Percentiles rank a stretch among this genome's conserved stretches.
Conservation (phyloP, 163 green algal genomes). For the Botryococcus braunii region DNA sequence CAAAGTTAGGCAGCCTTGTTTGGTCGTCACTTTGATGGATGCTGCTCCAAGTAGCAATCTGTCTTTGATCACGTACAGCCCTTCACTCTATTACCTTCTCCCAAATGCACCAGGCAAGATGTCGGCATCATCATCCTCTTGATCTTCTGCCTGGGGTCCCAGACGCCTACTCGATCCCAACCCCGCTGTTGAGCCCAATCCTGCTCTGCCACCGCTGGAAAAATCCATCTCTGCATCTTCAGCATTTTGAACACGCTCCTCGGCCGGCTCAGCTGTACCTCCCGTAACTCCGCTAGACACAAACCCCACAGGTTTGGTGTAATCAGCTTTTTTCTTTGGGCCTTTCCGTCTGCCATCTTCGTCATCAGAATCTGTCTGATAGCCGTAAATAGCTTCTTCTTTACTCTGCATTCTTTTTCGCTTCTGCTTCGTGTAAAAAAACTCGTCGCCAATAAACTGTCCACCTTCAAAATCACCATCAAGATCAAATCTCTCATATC, state of each 20-base stretch:
- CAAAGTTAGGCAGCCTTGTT: too few relatives aligned
- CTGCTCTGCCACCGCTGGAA: too few relatives aligned
- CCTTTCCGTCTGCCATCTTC: conserved; percentile 21
- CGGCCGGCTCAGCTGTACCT: conserved; percentile 13
- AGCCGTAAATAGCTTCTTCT: conserved; percentile 83
- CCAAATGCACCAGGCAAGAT: too few relatives aligned
- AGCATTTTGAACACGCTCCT: conserved; percentile 14
- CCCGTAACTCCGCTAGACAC: conserved; percentile 58
- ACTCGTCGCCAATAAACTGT: conserved; percentile 77
- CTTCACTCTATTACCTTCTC: too few relatives aligned
- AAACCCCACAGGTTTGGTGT: conserved; percentile 69
- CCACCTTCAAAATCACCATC: conserved; percentile 75
- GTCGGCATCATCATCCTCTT: too few relatives aligned
- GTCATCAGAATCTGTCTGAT: conserved; percentile 61
- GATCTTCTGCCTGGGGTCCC: too few relatives aligned
- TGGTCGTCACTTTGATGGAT: too few relatives aligned
- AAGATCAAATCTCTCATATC: conserved; percentile 54
- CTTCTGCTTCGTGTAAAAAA: conserved; percentile 53
- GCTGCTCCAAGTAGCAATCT: too few relatives aligned
- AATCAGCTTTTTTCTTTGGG: conserved; percentile 46
- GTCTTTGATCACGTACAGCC: too few relatives aligned
- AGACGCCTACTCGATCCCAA: too few relatives aligned
- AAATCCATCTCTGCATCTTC: too few relatives aligned
- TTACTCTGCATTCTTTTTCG: conserved; percentile 44
- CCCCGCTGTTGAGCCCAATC: too few relatives aligned